phyloP scores from a whole-genome alignment of 2,329 filamentous ascomycete genomes.

The Drechmeria coniospora region DNA sequence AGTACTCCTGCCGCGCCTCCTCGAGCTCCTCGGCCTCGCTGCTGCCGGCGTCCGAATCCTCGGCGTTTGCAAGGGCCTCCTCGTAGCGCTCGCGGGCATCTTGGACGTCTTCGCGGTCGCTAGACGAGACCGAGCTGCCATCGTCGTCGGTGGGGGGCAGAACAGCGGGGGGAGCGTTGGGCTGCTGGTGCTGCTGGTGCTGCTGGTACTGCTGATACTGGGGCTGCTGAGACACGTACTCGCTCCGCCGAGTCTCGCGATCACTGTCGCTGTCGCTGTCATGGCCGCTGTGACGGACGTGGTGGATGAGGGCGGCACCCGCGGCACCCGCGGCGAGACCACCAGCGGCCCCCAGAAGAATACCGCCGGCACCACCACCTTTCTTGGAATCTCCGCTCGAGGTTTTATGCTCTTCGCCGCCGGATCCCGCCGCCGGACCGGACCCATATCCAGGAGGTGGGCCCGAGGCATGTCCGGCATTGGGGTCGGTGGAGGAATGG shows the following conservation, averaged over 20 bases:
- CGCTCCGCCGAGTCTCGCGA: too few species aligned
- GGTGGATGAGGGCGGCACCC: conserved; percentile 41
- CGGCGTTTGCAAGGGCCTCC: conserved; percentile 22
- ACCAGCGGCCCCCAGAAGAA: conserved; percentile 42
- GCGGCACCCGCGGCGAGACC: conserved; percentile 42
- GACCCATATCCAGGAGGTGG: background rate
- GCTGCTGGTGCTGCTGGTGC: background rate
- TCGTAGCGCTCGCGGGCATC: conserved; percentile 28
- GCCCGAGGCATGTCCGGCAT: conserved; percentile 8
- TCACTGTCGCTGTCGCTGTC: conserved; percentile 9
- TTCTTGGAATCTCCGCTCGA: conserved; percentile 16
- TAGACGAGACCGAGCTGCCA: conserved; percentile 25
- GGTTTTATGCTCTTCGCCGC: conserved; percentile 4
- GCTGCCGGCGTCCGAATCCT: conserved; percentile 29
- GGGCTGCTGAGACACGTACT: background rate
- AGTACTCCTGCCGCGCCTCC: conserved; percentile 34
- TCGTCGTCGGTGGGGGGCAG: conserved; percentile 24
- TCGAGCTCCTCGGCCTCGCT: conserved; percentile 36
- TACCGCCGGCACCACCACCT: conserved; percentile 32
- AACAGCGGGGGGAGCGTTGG: conserved; percentile 15
- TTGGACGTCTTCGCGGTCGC: conserved; percentile 25
- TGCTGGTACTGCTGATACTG: background rate
- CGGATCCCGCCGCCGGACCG: conserved; percentile 2
- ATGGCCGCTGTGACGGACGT: conserved; percentile 21
- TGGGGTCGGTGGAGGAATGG: too few species aligned